Evolutionary conservation across 306 rosid genomes (phyloP), one percentile per base, ranked within the genome.

Genomic region (Vicia villosa): DNA sequence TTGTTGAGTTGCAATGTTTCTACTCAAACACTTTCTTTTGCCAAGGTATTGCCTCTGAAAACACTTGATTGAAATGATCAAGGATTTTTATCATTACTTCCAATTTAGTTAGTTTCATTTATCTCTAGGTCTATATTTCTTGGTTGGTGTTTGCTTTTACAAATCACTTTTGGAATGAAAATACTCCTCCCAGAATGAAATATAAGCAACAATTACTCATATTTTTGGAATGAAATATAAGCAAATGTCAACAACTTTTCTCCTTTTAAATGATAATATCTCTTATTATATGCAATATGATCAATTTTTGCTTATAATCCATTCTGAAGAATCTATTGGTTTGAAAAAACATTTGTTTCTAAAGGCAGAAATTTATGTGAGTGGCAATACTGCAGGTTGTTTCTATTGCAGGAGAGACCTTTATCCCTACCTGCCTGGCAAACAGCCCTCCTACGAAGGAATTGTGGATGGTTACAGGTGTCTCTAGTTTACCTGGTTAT

Each of bases 381-480:
- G 37, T 41, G 10, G 15, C 55, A 73, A 69, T 16, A 16, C 38
- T 63, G 63, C 89, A 94, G 99, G 95, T 88, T 79, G 81, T 94
- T 73, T 62, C 81, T 9, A 58, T 87, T 71, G 64, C 54, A n/a
- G 92, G 80, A 46, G 97, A 87, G 55, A 83, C 86, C 24, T 94
- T 85, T 78, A 78, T 91, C 62, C 97, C 99, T 8, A 94, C 99
- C 21, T 78, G 92, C 86, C 42, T 91, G 70, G 85, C 81, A 10
- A 73, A 55, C 63, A 67, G 79, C 82, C 51, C 69, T 14, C 59
- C 86, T 45, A 52, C 85, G 0, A 80, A 91, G 66, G 56, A 78
- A 20, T 77, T 94, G 80, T 91, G 99, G 99, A 85, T 91, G 88
- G 84, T 94, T 54, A 83, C 88, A 0, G 99, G 97, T 78, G 88